These are phyloP conservation scores for Lactarius deliciosus DNA, from an alignment of 768 basidiomycete genomes.

Conservation along the genomic window DNA sequence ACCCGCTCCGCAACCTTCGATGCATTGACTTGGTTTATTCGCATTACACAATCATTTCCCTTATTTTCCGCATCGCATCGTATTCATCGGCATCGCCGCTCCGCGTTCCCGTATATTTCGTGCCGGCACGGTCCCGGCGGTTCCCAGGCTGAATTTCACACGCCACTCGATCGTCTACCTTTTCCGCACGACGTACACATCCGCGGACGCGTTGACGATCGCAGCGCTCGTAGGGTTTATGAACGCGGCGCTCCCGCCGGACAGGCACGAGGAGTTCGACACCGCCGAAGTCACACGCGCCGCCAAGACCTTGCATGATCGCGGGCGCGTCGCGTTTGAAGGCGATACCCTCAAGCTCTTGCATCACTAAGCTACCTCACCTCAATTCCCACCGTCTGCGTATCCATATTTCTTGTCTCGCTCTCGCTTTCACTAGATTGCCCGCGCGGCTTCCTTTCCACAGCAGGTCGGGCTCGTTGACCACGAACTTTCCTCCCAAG, in stretches of 20 bases:
- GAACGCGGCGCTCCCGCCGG: constrained; percentile 72
- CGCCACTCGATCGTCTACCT: constrained; percentile 60
- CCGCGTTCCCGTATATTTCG: background rate
- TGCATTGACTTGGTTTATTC: constrained; percentile 2
- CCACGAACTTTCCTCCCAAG: background rate
- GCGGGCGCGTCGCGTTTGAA: constrained; percentile 35
- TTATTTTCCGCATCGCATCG: background rate
- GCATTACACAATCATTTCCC: constrained; percentile 1
- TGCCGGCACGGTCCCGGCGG: background rate
- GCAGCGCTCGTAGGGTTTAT: constrained; percentile 68
- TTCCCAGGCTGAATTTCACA: constrained; percentile 55
- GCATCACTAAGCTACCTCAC: background rate
- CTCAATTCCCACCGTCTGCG: background rate
- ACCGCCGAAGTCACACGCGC: constrained; percentile 59
- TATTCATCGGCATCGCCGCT: background rate
- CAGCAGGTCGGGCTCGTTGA: background rate
- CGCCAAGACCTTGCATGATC: constrained; percentile 36
- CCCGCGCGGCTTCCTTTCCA: no score
- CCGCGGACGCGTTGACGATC: constrained; percentile 66
- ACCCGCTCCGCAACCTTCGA: background rate
- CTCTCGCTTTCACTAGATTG: background rate
- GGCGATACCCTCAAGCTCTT: constrained; percentile 37
- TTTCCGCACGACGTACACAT: constrained; percentile 65
- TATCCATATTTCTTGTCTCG: background rate
- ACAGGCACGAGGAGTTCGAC: constrained; percentile 83